phyloP scores from a whole-genome alignment of 1,284 basidiomycete genomes.

The Neonothopanus nambi region DNA sequence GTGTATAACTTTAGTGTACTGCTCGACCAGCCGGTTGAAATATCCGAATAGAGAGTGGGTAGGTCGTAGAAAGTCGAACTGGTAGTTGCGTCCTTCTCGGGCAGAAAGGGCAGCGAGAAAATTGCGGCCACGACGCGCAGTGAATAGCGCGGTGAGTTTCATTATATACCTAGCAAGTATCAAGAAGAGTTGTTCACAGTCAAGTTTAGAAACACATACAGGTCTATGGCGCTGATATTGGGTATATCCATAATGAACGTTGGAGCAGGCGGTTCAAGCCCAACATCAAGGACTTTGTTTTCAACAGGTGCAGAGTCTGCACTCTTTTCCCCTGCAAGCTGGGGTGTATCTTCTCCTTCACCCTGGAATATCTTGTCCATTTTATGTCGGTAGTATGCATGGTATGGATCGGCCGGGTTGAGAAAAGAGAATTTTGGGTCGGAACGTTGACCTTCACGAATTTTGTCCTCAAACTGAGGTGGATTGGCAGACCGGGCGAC shows the following conservation, averaged over 20 bases:
- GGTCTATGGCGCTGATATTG: constrained; percentile 85
- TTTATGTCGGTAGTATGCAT: constrained; percentile 93
- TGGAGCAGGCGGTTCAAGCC: constrained; percentile 79
- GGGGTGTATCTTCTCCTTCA: constrained; percentile 61
- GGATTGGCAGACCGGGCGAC: constrained; percentile 92
- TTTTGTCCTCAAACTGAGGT: constrained; percentile 90
- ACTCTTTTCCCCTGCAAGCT: constrained; percentile 43
- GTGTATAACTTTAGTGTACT: constrained; percentile 90
- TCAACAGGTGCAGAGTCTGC: constrained; percentile 36
- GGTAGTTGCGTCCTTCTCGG: constrained; percentile 93
- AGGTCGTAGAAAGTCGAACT: constrained; percentile 97
- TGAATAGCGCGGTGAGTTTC: constrained; percentile 94
- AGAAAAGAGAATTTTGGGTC: constrained; percentile 98
- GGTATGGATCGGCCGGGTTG: constrained; percentile 92
- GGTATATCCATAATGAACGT: constrained; percentile 91
- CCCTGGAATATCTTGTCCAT: constrained; percentile 78
- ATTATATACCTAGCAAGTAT: constrained; percentile 83
- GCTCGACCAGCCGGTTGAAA: constrained; percentile 97
- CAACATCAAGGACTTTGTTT: constrained; percentile 49
- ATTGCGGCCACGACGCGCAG: constrained; percentile 85
- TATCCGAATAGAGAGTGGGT: constrained; percentile 95
- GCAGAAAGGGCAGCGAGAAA: constrained; percentile 86
- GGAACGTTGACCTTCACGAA: constrained; percentile 89
- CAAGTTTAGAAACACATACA: constrained; percentile 56
- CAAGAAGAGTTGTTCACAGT: constrained; percentile 1